Percentiles rank a stretch among this genome's conserved stretches.
phyloP scores from a whole-genome alignment of 2,329 filamentous ascomycete species.

The Amesomyces nigricolor region DNA sequence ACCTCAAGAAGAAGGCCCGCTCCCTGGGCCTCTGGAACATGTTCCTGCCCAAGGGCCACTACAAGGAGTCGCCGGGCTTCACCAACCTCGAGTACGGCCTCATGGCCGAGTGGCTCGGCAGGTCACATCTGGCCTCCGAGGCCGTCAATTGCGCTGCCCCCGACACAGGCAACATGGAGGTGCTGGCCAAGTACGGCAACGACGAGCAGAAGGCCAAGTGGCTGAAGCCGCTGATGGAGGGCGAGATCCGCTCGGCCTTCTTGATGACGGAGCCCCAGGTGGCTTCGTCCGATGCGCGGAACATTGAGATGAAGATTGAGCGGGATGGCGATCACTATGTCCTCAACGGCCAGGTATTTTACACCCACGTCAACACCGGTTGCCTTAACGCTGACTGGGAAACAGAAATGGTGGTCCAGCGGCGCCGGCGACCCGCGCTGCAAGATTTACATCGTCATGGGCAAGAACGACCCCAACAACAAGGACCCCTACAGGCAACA shows the following conservation, averaged over 20 bases:
- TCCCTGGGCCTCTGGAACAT: slow-evolving; percentile 94
- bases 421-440: slow-evolving; percentile 91
- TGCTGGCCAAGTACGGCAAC: slow-evolving; percentile 84
- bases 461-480: slow-evolving; percentile 76
- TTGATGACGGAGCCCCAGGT: slow-evolving; percentile 91
- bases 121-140: slow-evolving; percentile 75
- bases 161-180: slow-evolving; percentile 95
- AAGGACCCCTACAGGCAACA: slow-evolving; percentile 80
- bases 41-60: slow-evolving; percentile 93
- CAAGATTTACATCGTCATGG: slow-evolving; percentile 93
- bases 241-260: slow-evolving; percentile 83
- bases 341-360: slow-evolving; percentile 72
- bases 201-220: slow-evolving; percentile 79
- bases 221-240: slow-evolving; percentile 75
- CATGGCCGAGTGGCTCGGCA: slow-evolving; percentile 94
- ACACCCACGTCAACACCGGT: neutral
- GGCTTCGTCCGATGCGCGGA: slow-evolving; percentile 85
- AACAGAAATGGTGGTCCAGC: slow-evolving; percentile 97
- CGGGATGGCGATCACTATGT: slow-evolving; percentile 84
- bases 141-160: slow-evolving; percentile 87
- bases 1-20: slow-evolving; percentile 78
- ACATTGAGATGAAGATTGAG: slow-evolving; percentile 79
- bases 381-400: slow-evolving; percentile 22
- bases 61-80: slow-evolving; percentile 90
- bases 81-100: slow-evolving; percentile 94